phyloP scores from a whole-genome alignment of 164 flowering plant species.

The Berberis vulgaris region DNA sequence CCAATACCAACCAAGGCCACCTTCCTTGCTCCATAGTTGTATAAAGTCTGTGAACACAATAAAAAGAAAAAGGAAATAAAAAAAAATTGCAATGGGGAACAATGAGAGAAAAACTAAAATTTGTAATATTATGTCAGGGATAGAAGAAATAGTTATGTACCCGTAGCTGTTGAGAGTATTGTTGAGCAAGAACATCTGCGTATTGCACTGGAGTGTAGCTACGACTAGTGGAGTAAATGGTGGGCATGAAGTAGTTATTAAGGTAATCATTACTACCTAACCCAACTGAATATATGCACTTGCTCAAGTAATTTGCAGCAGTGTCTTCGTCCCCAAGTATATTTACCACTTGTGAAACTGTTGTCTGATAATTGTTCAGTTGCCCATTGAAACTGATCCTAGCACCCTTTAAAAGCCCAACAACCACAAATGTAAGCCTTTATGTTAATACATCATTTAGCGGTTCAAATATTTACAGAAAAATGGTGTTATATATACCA shows the following conservation, averaged over 20 bases:
- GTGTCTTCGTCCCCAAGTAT: constrained; percentile 38
- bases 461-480: not conserved
- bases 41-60: constrained; percentile 33
- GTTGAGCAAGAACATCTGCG: constrained; percentile 54
- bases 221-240: constrained; percentile 37
- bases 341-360: constrained; percentile 35
- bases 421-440: not conserved
- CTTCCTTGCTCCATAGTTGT: constrained; percentile 76
- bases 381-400: constrained; percentile 51
- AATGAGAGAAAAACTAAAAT: no score
- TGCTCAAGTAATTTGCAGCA: constrained; percentile 25
- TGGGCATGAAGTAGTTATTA: constrained; percentile 54
- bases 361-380: constrained; percentile 18
- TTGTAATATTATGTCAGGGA: no score
- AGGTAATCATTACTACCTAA: constrained; percentile 59
- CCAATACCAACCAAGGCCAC: constrained; percentile 69
- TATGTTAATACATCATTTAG: not conserved
- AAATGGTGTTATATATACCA: constrained; percentile 25
- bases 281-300: constrained; percentile 9
- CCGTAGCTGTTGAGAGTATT: constrained; percentile 42
- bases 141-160: constrained; percentile 14
- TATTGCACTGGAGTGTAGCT: constrained; percentile 55
- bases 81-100: no score
- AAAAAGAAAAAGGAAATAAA: no score
- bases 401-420: constrained; percentile 37